Evolutionary conservation across 805 yeast genomes (phyloP), one percentile per base, ranked within the genome.

Genomic region (Clavispora vitiphila): DNA sequence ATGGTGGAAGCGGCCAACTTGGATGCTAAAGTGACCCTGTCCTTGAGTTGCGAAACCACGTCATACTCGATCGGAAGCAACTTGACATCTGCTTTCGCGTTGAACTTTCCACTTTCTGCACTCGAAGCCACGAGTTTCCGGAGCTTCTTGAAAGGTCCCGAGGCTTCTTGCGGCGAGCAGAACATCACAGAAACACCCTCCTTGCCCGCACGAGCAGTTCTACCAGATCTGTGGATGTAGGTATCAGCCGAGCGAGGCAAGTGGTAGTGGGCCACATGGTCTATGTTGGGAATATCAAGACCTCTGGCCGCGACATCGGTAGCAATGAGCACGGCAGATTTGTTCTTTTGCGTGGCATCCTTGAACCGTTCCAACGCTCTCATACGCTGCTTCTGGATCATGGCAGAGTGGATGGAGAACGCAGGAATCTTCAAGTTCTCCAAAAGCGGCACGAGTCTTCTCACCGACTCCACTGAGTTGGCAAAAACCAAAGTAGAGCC

Each of bases 301-400:
- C 99, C 99, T 71, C 99, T 79, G 4, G 99, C 99, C 2, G 99
- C 99, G 35, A 93, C 98, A 64, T 93, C 99, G 4, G 98, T 88
- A 1, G 97, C 96, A 40, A 93, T 77, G 41, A 93, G 69, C 3
- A 90, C 90, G 0, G 86, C 71, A 3, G 80, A 67, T 38, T 76
- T 74, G 37, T 71, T 64, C 6, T 66, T 62, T 21, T 53, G 52
- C 35, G 77, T 71, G 15, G 80, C 72, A 36, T 69, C 74, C 49
- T 74, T 78, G 70, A 89, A 91, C 47, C 83, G 76, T 64, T 93
- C 99, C 54, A 93, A 67, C 3, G 91, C 78, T 51, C 90, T 76
- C 53, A 93, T 67, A 57, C 99, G 79, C 60, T 88, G 96, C 56
- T 90, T 91, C 61, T 93, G 99, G 35, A 86, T 76, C 98, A 93